These are phyloP conservation scores for Citrus medica DNA, from an alignment of 345 rosid species.

Conservation along the genomic window DNA sequence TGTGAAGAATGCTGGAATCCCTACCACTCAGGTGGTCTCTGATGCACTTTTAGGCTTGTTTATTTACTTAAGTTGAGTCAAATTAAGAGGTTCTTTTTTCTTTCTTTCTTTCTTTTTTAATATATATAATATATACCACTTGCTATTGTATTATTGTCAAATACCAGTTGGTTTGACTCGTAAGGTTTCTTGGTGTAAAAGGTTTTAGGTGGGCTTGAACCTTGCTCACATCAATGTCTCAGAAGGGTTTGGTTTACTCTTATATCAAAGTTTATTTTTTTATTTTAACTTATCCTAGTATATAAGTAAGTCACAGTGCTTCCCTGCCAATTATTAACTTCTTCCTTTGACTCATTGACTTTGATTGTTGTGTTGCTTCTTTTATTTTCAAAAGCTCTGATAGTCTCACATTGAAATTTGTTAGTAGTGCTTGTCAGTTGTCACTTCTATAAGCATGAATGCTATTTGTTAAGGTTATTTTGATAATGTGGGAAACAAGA, in stretches of 20 bases:
- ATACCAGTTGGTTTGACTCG: background rate
- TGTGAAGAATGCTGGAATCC: background rate
- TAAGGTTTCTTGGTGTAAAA: background rate
- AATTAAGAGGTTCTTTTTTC: too few relatives aligned
- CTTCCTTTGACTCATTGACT: background rate
- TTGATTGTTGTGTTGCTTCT: background rate
- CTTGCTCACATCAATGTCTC: background rate
- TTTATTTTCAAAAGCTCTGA: background rate
- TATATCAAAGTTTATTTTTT: background rate
- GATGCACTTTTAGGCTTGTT: background rate
- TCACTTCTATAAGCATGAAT: background rate
- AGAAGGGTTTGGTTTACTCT: background rate
- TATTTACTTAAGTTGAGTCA: background rate
- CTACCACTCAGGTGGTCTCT: background rate
- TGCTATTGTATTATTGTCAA: background rate
- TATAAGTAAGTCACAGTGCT: background rate
- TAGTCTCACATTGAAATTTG: background rate
- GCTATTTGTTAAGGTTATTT: background rate
- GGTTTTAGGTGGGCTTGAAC: background rate
- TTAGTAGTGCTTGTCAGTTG: background rate
- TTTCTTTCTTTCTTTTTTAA: too few relatives aligned
- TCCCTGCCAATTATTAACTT: background rate
- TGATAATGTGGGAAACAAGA: background rate
- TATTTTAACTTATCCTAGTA: background rate
- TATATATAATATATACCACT: background rate